These are phyloP conservation scores for Chrysanthemum makinoi DNA, from an alignment of 129 eudicot genomes.

Conservation along the genomic window DNA sequence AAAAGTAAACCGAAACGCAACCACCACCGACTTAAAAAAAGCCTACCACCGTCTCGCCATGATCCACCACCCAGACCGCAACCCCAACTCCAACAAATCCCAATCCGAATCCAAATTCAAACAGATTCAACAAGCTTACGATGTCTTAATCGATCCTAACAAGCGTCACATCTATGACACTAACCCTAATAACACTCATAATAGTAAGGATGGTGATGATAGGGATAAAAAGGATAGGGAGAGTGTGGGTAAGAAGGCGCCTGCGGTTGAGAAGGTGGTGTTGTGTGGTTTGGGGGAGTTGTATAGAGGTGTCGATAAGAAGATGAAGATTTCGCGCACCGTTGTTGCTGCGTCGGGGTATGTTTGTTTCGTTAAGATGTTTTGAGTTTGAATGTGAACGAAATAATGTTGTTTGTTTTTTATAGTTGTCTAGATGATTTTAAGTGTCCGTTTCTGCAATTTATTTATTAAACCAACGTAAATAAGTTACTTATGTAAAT, in stretches of 20 bases:
- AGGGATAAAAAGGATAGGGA: slow-evolving; percentile 34
- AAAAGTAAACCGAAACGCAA: slow-evolving; percentile 79
- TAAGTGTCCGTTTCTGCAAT: too few species aligned
- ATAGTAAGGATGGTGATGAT: slow-evolving; percentile 38
- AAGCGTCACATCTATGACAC: slow-evolving; percentile 89
- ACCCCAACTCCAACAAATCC: slow-evolving; percentile 42
- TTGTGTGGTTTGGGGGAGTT: slow-evolving; percentile 61
- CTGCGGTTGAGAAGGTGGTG: slow-evolving; percentile 65
- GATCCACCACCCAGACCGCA: slow-evolving; percentile 77
- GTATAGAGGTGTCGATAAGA: slow-evolving; percentile 64
- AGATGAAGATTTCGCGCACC: slow-evolving; percentile 71
- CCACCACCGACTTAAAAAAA: slow-evolving; percentile 71
- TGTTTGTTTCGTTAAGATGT: not conserved
- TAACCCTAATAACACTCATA: slow-evolving; percentile 13
- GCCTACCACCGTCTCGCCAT: slow-evolving; percentile 78
- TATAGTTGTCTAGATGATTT: too few species aligned
- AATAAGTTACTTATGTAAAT: too few species aligned
- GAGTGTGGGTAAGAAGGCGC: slow-evolving; percentile 49
- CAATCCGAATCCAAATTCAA: slow-evolving; percentile 83
- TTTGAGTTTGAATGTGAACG: too few species aligned
- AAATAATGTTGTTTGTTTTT: too few species aligned
- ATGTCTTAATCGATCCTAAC: slow-evolving; percentile 77
- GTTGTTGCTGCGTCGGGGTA: slow-evolving; percentile 48
- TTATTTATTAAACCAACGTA: too few species aligned
- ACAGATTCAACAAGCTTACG: slow-evolving; percentile 83